Base-by-base conservation (phyloP, 257 asterid species). In the Ehretia macrophylla region DNA sequence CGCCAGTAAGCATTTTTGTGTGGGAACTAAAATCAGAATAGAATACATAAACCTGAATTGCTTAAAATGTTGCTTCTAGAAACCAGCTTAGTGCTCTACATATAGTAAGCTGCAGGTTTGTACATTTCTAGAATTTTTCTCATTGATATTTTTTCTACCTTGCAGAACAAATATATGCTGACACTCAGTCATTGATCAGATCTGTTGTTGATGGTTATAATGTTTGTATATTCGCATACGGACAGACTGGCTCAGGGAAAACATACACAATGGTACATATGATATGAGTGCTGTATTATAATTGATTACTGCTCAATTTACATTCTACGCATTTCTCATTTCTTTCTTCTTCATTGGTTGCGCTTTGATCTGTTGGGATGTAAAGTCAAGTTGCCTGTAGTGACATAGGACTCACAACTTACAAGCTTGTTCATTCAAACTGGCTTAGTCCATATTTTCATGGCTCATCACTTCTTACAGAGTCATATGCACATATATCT, bases 211-310 rank as follows among this genome's bases (percentile, higher is more conserved):
- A 87, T 78, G 97, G 97, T 62, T 90, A 62, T 64, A 87, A 90
- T 67, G 95, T 87, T 35, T 90, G 97, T 65, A 87, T 90, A 32
- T 90, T 90, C 68, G 97, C 97, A 0, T 90, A 90, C 12, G 97
- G 97, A 35, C 96, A 90, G 76, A 90, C 96, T 16, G 96, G 97
- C 55, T 87, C 97, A 4, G 97, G 97, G 52, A 90, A 90, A 70
- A 90, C 96, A 44, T 85, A 90, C 53, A 87, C 97, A 13, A 90
- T 90, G 97, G 97, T 90, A 85, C 27, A 58, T 48, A 8, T 42
- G 12, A 10, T 42, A 4, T 3, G 3, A 42, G 12, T 10, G 8
- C 47, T 11, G 47, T 42, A 42, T 42, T 14, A 42, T 42, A 46
- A 14, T 63, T 49, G 32, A 22, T 27, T 40, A 39, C 11, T 21